Conservation (phyloP, 2,329 filamentous ascomycete species). For the Trichoderma guizhouense region DNA sequence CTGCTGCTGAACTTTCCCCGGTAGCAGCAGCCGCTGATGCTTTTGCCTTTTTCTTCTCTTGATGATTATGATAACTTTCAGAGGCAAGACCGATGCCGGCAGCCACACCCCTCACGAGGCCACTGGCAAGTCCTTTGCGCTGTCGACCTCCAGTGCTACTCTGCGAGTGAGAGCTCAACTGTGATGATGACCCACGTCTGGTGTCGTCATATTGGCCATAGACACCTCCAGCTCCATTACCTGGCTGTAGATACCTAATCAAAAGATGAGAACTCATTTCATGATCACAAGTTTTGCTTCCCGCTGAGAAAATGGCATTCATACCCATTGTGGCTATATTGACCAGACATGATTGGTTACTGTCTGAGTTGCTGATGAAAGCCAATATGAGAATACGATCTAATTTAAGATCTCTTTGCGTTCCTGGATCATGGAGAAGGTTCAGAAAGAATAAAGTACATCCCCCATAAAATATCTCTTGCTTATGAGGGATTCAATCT, state of each 20-base stretch:
- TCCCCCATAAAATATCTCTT: not conserved
- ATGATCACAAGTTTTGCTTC: not conserved
- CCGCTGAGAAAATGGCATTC: not conserved
- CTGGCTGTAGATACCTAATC: not conserved
- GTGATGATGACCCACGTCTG: not conserved
- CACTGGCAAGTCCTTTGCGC: conserved; percentile 1
- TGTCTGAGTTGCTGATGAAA: not conserved
- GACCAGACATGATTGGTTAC: not conserved
- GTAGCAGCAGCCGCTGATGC: not conserved
- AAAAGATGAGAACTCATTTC: not conserved
- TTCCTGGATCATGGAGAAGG: not conserved
- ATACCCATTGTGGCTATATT: not conserved
- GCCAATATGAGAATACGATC: not conserved
- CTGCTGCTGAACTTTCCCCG: not conserved
- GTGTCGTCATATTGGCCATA: not conserved
- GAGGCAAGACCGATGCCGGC: conserved; percentile 15
- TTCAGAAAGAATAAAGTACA: not conserved
- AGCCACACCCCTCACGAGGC: conserved; percentile 6
- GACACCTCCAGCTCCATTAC: not conserved
- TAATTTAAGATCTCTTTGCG: not conserved
- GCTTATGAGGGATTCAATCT: not conserved
- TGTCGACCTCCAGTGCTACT: not conserved
- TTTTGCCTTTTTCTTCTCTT: conserved; percentile 11
- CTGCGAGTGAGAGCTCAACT: not conserved
- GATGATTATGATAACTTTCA: conserved; percentile 15